phyloP scores from a whole-genome alignment of 164 flowering plant genomes.

The Vitis rotundifolia region DNA sequence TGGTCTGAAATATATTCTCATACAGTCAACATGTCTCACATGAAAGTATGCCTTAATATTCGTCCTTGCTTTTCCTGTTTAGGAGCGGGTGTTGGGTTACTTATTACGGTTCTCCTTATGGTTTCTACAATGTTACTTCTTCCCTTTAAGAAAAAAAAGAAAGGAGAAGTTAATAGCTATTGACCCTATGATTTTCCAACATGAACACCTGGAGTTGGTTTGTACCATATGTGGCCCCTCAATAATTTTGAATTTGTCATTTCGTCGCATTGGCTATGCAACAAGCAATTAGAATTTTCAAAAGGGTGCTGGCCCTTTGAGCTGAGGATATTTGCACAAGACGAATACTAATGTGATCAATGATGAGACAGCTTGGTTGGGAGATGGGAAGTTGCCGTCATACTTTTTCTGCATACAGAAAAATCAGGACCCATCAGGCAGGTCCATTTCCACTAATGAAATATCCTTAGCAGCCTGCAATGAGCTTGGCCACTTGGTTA shows the following conservation, averaged over 20 bases:
- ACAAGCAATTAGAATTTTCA: neutral
- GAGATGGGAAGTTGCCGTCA: conserved; percentile 2
- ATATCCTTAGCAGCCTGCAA: neutral
- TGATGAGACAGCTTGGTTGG: neutral
- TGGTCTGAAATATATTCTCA: neutral
- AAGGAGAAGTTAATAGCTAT: no score
- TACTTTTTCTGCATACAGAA: neutral
- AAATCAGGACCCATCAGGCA: neutral
- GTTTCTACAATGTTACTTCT: neutral
- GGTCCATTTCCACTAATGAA: conserved; percentile 1
- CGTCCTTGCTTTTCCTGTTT: neutral
- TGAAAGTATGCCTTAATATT: neutral
- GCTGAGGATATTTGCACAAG: neutral
- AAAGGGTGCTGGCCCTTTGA: neutral
- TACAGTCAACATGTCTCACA: neutral
- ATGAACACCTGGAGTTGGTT: conserved; percentile 1
- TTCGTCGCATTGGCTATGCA: neutral
- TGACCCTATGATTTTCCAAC: neutral
- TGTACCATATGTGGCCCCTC: neutral
- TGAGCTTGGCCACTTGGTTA: neutral
- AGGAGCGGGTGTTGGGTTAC: neutral
- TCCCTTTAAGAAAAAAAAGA: no score
- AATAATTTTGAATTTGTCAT: neutral
- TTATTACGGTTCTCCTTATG: neutral
- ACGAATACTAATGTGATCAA: neutral